These are phyloP conservation scores for Gillenia trifoliata DNA, from an alignment of 306 rosid species.

Conservation along the genomic window DNA sequence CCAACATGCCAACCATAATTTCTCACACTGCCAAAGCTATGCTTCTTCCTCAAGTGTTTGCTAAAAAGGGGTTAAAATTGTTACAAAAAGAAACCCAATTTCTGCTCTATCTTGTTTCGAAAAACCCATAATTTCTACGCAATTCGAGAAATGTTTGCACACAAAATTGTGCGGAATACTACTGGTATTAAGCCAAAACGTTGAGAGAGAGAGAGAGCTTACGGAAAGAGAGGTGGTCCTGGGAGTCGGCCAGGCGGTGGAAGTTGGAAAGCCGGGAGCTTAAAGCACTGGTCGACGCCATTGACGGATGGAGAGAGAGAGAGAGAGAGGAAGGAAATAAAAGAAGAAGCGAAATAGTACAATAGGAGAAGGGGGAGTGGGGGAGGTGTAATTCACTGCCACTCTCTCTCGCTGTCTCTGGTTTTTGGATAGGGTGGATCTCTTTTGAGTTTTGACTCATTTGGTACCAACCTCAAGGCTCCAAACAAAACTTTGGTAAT, in stretches of 20 bases:
- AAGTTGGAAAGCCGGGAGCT: constrained; percentile 15
- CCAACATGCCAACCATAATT: not conserved
- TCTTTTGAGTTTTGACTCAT: too few species aligned
- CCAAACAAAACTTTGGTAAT: not conserved
- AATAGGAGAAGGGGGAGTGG: not conserved
- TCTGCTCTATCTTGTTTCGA: not conserved
- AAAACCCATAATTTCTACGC: not conserved
- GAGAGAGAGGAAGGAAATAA: not conserved
- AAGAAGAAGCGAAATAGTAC: not conserved
- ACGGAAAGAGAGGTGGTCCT: constrained; percentile 20
- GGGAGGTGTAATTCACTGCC: not conserved
- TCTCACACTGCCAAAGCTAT: not conserved
- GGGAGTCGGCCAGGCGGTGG: constrained; percentile 10
- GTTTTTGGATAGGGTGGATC: not conserved
- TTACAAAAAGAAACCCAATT: not conserved
- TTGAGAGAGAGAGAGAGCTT: not conserved
- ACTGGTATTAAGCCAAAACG: not conserved
- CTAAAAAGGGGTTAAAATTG: not conserved
- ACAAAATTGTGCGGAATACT: not conserved
- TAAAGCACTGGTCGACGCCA: constrained; percentile 30
- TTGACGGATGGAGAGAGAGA: not conserved
- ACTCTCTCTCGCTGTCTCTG: not conserved
- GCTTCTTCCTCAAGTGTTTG: not conserved
- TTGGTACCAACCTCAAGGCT: not conserved
- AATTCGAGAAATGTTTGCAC: not conserved